A percentile compares a stretch with the other conserved stretches of the same genome.
Evolutionary conservation across 305 asterid genomes (phyloP).

Genomic region (Ilex paraguariensis): DNA sequence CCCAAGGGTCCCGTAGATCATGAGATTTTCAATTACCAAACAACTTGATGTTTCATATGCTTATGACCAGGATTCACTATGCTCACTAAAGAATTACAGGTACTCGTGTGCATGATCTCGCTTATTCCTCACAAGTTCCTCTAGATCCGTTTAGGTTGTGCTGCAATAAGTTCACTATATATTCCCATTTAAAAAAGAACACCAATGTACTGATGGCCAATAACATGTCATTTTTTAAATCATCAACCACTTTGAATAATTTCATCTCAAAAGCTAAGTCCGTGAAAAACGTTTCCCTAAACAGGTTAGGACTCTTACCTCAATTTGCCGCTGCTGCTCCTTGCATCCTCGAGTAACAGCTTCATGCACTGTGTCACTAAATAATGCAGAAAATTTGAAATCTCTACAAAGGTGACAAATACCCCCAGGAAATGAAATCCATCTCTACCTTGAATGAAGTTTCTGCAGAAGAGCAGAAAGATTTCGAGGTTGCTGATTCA

Average conservation of each 20-base stretch:
- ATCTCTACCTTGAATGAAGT: slow-evolving; percentile 86
- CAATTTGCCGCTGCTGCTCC: slow-evolving; percentile 97
- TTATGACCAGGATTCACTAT: too few relatives aligned
- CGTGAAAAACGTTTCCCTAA: neutral
- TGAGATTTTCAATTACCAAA: neutral
- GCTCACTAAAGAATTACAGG: too few relatives aligned
- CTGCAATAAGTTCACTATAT: too few relatives aligned
- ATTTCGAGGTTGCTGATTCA: slow-evolving; percentile 87
- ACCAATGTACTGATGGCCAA: neutral
- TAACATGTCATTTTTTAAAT: neutral
- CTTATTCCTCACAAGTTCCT: too few relatives aligned
- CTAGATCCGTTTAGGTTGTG: too few relatives aligned
- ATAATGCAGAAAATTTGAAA: slow-evolving; percentile 14
- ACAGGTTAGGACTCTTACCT: slow-evolving; percentile 41
- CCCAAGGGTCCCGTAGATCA: neutral
- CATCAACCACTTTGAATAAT: neutral
- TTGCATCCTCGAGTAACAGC: slow-evolving; percentile 93
- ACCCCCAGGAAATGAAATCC: neutral
- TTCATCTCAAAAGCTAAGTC: neutral
- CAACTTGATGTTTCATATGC: neutral
- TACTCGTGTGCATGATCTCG: too few relatives aligned
- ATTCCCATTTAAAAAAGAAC: neutral
- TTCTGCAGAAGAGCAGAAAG: slow-evolving; percentile 92
- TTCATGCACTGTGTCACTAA: slow-evolving; percentile 87
- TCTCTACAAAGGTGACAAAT: slow-evolving; percentile 12